phyloP scores from a whole-genome alignment of 805 yeast species.

The Candida krabiensis region DNA sequence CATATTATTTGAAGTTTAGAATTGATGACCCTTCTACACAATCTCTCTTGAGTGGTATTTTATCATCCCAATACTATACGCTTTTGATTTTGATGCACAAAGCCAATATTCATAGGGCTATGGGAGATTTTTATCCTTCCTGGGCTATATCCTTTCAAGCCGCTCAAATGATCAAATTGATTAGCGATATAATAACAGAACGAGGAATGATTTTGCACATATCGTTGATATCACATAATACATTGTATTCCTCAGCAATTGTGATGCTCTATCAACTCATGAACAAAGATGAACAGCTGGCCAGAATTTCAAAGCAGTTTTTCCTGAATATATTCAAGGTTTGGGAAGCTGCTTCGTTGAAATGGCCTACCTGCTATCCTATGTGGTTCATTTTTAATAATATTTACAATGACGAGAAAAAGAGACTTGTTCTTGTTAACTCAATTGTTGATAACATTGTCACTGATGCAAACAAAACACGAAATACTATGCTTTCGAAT shows the following conservation, averaged over 20 bases:
- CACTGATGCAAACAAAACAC: background rate
- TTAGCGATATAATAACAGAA: slow-evolving; percentile 54
- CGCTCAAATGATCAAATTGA: slow-evolving; percentile 69
- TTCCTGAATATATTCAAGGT: slow-evolving; percentile 28
- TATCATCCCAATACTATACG: slow-evolving; percentile 71
- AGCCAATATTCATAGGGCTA: slow-evolving; percentile 54
- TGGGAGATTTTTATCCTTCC: slow-evolving; percentile 44
- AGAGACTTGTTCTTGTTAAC: slow-evolving; percentile 12
- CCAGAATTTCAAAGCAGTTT: slow-evolving; percentile 25
- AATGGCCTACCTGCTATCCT: slow-evolving; percentile 55
- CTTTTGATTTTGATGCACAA: slow-evolving; percentile 71
- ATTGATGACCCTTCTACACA: slow-evolving; percentile 54
- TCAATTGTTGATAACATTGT: slow-evolving; percentile 8
- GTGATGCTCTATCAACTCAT: slow-evolving; percentile 67
- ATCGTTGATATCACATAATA: slow-evolving; percentile 40
- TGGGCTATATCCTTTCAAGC: slow-evolving; percentile 85
- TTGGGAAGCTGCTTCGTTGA: slow-evolving; percentile 42
- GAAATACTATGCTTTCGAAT: slow-evolving; percentile 12
- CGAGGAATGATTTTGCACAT: slow-evolving; percentile 46
- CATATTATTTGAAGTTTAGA: slow-evolving; percentile 61
- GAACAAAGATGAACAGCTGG: slow-evolving; percentile 26
- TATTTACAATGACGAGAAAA: slow-evolving; percentile 33
- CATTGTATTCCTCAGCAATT: slow-evolving; percentile 59
- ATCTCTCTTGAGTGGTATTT: slow-evolving; percentile 54
- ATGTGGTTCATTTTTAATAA: slow-evolving; percentile 53